Conservation (phyloP, 345 rosid genomes). For the Ailanthus altissimus region DNA sequence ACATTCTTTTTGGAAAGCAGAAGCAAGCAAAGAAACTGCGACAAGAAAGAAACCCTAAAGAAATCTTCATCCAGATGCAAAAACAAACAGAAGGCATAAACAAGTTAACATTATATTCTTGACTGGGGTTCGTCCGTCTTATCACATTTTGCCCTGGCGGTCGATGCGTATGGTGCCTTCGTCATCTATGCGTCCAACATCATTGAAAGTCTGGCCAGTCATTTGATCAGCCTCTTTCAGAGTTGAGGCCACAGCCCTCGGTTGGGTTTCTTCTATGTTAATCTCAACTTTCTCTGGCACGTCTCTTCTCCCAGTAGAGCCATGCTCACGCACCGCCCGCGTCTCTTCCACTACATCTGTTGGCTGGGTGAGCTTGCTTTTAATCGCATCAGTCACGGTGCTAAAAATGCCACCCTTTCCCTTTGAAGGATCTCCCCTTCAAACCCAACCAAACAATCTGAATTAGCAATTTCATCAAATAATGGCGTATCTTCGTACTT, state of each 20-base stretch:
- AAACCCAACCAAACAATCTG: too few species aligned
- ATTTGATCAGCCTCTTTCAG: constrained; percentile 57
- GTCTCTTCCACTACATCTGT: constrained; percentile 37
- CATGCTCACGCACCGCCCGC: constrained; percentile 37
- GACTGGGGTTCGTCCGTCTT: too few species aligned
- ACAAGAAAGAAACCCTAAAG: too few species aligned
- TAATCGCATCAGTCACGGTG: constrained; percentile 40
- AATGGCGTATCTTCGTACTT: too few species aligned
- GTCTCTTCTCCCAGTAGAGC: constrained; percentile 28
- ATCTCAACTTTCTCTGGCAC: constrained; percentile 22
- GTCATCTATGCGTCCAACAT: constrained; percentile 55
- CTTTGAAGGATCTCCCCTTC: constrained; percentile 39
- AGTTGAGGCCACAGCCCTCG: constrained; percentile 28
- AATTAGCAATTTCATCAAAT: too few species aligned
- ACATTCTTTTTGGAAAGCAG: too few species aligned
- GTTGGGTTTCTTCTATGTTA: constrained; percentile 23
- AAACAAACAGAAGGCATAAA: too few species aligned
- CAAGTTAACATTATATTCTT: too few species aligned
- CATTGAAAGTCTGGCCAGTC: constrained; percentile 66
- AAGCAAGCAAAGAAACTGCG: too few species aligned
- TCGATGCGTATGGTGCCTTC: constrained; percentile 22
- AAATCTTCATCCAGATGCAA: too few species aligned
- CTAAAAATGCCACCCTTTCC: constrained; percentile 43
- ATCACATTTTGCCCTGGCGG: constrained; percentile 34
- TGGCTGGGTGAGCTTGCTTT: constrained; percentile 45